Percentiles rank a stretch among this genome's conserved stretches.
phyloP scores from a whole-genome alignment of 768 basidiomycete genomes.

The Cystofilobasidium ferigula region DNA sequence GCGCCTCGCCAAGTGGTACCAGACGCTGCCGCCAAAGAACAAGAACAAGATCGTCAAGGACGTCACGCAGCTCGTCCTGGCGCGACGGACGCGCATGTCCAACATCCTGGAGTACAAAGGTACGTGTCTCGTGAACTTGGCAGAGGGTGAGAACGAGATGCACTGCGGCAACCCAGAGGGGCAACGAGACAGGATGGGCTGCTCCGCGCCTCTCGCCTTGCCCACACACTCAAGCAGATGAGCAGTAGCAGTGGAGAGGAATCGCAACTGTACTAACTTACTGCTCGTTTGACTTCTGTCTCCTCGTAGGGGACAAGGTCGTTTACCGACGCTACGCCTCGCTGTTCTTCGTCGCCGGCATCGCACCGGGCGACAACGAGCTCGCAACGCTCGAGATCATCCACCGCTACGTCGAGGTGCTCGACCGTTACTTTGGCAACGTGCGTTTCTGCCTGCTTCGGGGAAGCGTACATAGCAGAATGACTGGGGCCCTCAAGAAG shows the following conservation, averaged over 20 bases:
- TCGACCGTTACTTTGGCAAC: constrained; percentile 76
- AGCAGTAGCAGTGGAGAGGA: too few relatives aligned
- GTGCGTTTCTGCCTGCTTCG: constrained; percentile 43
- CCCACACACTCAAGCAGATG: too few relatives aligned
- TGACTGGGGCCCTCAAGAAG: too few relatives aligned
- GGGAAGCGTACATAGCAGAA: too few relatives aligned
- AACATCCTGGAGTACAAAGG: constrained; percentile 97
- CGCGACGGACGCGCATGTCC: constrained; percentile 79
- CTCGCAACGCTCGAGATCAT: constrained; percentile 82
- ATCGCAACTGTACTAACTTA: background rate
- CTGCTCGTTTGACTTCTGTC: background rate
- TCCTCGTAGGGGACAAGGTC: constrained; percentile 46
- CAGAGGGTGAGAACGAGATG: too few relatives aligned
- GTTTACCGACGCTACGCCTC: constrained; percentile 93
- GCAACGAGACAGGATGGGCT: too few relatives aligned
- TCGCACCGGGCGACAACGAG: constrained; percentile 77
- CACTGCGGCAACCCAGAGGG: too few relatives aligned
- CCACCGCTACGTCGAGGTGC: constrained; percentile 85
- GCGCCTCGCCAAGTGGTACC: constrained; percentile 91
- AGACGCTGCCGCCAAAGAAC: constrained; percentile 55
- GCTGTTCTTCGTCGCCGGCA: constrained; percentile 84
- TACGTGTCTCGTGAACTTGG: too few relatives aligned
- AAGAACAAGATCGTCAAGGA: constrained; percentile 92
- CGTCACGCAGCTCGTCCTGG: constrained; percentile 82
- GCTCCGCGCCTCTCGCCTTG: too few relatives aligned